Percentiles rank a stretch among this genome's conserved stretches.
These are phyloP conservation scores for Pelargonium fulgidum DNA, from an alignment of 441 rosid genomes.

Conservation along the genomic window DNA sequence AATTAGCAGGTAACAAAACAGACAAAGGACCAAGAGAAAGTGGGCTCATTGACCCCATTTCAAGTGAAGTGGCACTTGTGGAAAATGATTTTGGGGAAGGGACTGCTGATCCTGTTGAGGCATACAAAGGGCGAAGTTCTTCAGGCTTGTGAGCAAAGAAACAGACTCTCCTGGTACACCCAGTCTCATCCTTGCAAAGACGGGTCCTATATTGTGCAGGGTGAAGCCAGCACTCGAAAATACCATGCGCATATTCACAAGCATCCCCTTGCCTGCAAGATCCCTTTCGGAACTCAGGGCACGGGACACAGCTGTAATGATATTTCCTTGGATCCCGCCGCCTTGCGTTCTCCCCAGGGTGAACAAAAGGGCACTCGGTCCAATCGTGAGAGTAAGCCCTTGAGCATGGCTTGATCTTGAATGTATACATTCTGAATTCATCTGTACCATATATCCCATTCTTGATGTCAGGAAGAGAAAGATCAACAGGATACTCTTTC, in stretches of 20 bases:
- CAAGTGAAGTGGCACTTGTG: constrained; percentile 41
- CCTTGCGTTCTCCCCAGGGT: constrained; percentile 76
- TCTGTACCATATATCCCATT: constrained; percentile 52
- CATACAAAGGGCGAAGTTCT: constrained; percentile 58
- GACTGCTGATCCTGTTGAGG: constrained; percentile 77
- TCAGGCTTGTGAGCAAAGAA: constrained; percentile 67
- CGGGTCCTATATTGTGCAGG: constrained; percentile 69
- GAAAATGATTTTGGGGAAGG: constrained; percentile 64
- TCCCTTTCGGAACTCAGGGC: constrained; percentile 68
- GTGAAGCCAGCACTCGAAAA: constrained; percentile 74
- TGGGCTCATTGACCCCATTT: constrained; percentile 54
- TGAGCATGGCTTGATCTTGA: constrained; percentile 68
- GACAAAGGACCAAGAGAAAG: constrained; percentile 57
- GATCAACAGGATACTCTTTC: constrained; percentile 59
- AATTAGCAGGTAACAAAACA: constrained; percentile 36
- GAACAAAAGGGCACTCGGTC: constrained; percentile 72
- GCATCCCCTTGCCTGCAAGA: constrained; percentile 54
- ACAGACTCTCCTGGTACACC: constrained; percentile 57
- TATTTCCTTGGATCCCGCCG: constrained; percentile 67
- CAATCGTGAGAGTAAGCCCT: constrained; percentile 72
- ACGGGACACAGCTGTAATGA: constrained; percentile 64
- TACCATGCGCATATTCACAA: constrained; percentile 71
- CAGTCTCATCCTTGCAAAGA: constrained; percentile 59
- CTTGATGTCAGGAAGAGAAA: constrained; percentile 57
- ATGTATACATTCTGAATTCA: constrained; percentile 63